Evolutionary conservation across 345 rosid genomes (phyloP).

Genomic region (Limnanthes douglasii): DNA sequence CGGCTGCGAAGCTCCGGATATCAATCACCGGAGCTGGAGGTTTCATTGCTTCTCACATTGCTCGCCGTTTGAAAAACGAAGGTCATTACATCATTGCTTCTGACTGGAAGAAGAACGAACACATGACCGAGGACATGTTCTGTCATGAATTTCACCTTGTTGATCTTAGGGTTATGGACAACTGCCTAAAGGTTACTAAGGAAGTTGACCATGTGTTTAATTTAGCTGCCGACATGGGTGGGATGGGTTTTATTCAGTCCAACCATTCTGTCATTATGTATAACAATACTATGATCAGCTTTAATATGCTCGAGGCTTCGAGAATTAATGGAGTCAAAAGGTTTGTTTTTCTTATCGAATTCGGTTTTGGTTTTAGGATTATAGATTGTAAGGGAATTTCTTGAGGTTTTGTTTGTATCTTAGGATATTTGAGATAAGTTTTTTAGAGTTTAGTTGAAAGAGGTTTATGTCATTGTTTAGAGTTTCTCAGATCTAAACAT

Average conservation of each 20-base stretch:
- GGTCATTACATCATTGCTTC: constrained; percentile 96
- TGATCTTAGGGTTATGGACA: constrained; percentile 95
- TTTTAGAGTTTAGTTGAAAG: too few relatives aligned
- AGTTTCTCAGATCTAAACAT: too few relatives aligned
- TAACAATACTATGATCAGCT: constrained; percentile 97
- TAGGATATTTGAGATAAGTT: not conserved
- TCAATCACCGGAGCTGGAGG: constrained; percentile 95
- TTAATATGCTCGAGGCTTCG: constrained; percentile 94
- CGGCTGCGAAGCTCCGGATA: constrained; percentile 63
- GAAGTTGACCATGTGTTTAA: constrained; percentile 86
- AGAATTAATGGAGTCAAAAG: constrained; percentile 86
- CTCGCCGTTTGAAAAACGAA: constrained; percentile 89
- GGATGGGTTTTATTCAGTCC: constrained; percentile 98
- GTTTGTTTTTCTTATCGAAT: constrained; percentile 14
- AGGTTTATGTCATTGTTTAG: too few relatives aligned
- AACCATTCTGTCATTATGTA: constrained; percentile 98
- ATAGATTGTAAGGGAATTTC: too few relatives aligned
- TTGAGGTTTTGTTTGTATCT: not conserved
- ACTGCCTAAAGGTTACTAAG: constrained; percentile 71
- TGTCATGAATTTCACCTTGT: constrained; percentile 92
- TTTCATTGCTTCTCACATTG: constrained; percentile 94
- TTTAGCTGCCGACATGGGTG: constrained; percentile 99
- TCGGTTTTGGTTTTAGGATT: not conserved
- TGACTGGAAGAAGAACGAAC: constrained; percentile 99
- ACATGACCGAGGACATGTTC: constrained; percentile 98